Base-by-base conservation (phyloP, 495 filamentous ascomycete species). In the Mytilinidion resinicola region DNA sequence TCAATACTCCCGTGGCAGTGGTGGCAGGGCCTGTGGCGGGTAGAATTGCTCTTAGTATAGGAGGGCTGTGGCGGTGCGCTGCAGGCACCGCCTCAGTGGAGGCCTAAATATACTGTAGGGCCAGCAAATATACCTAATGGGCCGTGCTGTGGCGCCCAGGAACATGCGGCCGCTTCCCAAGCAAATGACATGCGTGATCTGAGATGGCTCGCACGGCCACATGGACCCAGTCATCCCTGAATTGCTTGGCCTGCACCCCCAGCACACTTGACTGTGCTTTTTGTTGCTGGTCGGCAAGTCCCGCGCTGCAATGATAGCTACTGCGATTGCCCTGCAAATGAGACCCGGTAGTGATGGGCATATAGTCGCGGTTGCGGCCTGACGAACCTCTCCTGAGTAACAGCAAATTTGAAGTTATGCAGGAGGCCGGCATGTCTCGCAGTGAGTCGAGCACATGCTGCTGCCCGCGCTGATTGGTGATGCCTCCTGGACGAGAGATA, bases 121-220 rank as follows among this genome's bases (percentile, higher is more conserved):
- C 53, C 36, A 42, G 30, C 47, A 60, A 19, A 57, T 15, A 4
- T 33, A 52, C 39, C 55, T 12, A 60, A 64, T 56, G 38, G 49
- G 46, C 11, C 4, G 15, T 37, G 36, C 50, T 20, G 36, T 17
- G 33, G n/a, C 49, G 14, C n/a, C 36, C 38, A 57, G 51, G 55
- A 56, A 54, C 51, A 34, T 60, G 51, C 46, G 25, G 25, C 25
- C 25, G 25, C 3, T 30, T 30, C 6, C 6, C 25, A 30, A n/a
- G 52, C 37, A 53, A 53, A 42, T 34, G 36, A 15, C 38, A 55
- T 51, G 59, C 56, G 39, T 56, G 51, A 66, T 66, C 51, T 55
- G 36, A 53, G 44, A 54, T n/a, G 39, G 21, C 48, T 59, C 54
- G 63, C 59, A 66, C 63, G 36, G 63, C 63, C 63, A 66, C 63